Conservation (phyloP, 2,329 filamentous ascomycete species). For the Dactylonectria estremocensis region DNA sequence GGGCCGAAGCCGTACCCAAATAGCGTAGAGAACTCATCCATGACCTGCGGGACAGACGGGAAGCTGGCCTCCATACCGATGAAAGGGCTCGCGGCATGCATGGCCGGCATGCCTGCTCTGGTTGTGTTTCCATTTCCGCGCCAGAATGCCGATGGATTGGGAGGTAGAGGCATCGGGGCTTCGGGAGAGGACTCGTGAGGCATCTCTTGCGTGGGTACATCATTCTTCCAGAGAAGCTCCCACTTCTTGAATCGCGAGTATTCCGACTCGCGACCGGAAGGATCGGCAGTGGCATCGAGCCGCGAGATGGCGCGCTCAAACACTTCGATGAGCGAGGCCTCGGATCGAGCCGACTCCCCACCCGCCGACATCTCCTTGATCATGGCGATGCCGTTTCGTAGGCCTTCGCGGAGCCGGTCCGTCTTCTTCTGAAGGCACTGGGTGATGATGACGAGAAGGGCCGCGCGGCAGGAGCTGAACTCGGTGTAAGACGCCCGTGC, state of each 20-base stretch:
- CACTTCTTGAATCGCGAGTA: conserved; percentile 67
- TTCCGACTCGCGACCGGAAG: conserved; percentile 60
- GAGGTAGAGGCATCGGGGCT: conserved; percentile 42
- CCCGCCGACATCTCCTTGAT: conserved; percentile 69
- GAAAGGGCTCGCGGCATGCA: conserved; percentile 53
- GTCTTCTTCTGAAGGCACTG: conserved; percentile 57
- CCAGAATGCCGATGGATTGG: conserved; percentile 44
- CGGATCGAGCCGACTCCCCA: conserved; percentile 67
- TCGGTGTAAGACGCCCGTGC: conserved; percentile 70
- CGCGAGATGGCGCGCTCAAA: conserved; percentile 64
- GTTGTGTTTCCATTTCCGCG: conserved; percentile 39
- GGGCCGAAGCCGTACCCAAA: conserved; percentile 52
- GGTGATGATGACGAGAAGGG: conserved; percentile 63
- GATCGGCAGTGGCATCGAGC: conserved; percentile 60
- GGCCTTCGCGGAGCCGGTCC: conserved; percentile 59
- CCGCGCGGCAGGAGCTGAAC: conserved; percentile 69
- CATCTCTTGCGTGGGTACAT: conserved; percentile 48
- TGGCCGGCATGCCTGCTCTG: conserved; percentile 45
- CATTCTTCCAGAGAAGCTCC: conserved; percentile 65
- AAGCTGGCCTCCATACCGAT: conserved; percentile 56
- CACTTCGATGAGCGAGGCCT: conserved; percentile 67
- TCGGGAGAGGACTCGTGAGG: conserved; percentile 45
- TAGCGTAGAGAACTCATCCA: conserved; percentile 56
- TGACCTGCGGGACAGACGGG: conserved; percentile 56
- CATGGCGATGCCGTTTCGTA: conserved; percentile 65